Evolutionary conservation across 2,329 filamentous ascomycete genomes (phyloP), one percentile per base, ranked within the genome.

Genomic region (Botrytis pseudocinerea): DNA sequence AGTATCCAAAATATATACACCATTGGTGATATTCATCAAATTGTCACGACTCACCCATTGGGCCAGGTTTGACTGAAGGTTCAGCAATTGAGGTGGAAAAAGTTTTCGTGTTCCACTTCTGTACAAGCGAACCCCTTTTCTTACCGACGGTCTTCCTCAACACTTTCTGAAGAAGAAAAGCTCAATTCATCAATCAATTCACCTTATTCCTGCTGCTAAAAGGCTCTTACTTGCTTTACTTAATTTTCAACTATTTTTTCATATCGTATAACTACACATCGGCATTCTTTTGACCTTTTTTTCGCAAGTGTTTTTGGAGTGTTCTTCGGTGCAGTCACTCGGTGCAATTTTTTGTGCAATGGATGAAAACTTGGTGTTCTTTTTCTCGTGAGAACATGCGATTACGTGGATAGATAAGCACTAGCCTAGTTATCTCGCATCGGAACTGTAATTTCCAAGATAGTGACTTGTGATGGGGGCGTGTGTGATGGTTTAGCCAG

Each of bases 101-200:
- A 14, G 20, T 57, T 71, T 57, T 54, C 35, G 16, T 18, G 35
- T 46, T 57, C 32, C 4, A 57, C 46, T 48, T 38, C n/a, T n/a
- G n/a, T 20, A 4, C 69, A 71, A 71, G 69, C 69, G 60, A 65
- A 42, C 60, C 69, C 69, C 60, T 65, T 65, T 71, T 64, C n/a
- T 57, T 54, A 65, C 32, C 46, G 69, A 65, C 40, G 35, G 46
- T 44, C 40, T 54, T 69, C 12, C 57, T 57, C 42, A 28, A 28
- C 8, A 32, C 25, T 40, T 54, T 12, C 7, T 57, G 57, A 51
- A 20, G 32, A n/a, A 22, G n/a, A 42, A 70, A 20, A 40, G 10
- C 3, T 9, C n/a, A 54, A 28, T 38, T 35, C 4, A 12, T 46
- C 7, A 4, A n/a, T 48, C 35, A 9, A 9, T 48, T 28, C 38